Conservation (phyloP, 2,329 filamentous ascomycete species). For the Aureobasidium leucospermi region DNA sequence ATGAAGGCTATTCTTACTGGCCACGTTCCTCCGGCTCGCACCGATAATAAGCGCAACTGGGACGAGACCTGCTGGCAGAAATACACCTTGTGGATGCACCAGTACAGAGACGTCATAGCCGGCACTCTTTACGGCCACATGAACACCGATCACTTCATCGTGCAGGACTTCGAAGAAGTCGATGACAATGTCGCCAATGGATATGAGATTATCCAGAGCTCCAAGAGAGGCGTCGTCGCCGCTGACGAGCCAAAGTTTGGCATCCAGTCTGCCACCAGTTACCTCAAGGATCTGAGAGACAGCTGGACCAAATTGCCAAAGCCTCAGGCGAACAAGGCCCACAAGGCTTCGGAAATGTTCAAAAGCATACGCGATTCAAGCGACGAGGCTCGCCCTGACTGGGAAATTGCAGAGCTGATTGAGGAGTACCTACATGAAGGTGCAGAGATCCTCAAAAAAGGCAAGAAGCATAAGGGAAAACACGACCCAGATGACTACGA, state of each 20-base stretch:
- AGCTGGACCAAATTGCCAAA: slow-evolving; percentile 68
- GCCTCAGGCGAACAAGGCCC: slow-evolving; percentile 23
- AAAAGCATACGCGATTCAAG: background rate
- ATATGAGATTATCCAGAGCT: slow-evolving; percentile 19
- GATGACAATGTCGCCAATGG: slow-evolving; percentile 48
- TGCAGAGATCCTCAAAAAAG: slow-evolving; percentile 26
- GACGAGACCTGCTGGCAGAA: slow-evolving; percentile 98
- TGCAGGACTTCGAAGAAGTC: slow-evolving; percentile 77
- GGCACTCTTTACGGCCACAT: slow-evolving; percentile 83
- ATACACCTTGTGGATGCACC: slow-evolving; percentile 81
- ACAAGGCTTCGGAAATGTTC: background rate
- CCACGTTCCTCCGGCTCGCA: slow-evolving; percentile 86
- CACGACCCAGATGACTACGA: slow-evolving; percentile 46
- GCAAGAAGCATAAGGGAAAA: slow-evolving; percentile 39
- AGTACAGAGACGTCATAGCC: slow-evolving; percentile 84
- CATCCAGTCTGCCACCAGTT: slow-evolving; percentile 60
- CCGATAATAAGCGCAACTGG: slow-evolving; percentile 79
- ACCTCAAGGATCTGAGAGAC: slow-evolving; percentile 68
- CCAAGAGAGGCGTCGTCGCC: slow-evolving; percentile 29
- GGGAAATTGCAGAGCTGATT: slow-evolving; percentile 14
- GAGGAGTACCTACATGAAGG: slow-evolving; percentile 18
- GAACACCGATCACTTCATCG: slow-evolving; percentile 96
- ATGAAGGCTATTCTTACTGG: slow-evolving; percentile 95
- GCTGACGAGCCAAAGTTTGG: slow-evolving; percentile 50
- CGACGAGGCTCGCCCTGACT: slow-evolving; percentile 17